phyloP scores from a whole-genome alignment of 148 eudicot species.

The Heliamphora exappendiculata region DNA sequence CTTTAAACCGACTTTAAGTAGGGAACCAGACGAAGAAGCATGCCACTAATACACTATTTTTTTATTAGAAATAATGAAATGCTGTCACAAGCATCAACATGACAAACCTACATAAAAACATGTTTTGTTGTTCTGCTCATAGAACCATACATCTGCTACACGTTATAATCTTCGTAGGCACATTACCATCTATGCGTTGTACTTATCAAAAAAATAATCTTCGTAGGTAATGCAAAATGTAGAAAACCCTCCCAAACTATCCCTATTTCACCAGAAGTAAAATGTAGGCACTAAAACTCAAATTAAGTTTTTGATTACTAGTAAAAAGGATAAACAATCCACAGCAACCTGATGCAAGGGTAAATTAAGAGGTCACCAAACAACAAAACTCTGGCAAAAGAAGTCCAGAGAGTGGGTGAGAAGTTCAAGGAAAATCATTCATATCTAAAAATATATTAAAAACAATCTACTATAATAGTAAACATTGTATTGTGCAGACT shows the following conservation, averaged over 20 bases:
- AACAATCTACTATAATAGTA: neutral
- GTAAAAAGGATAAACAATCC: neutral
- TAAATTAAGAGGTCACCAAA: neutral
- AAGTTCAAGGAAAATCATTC: neutral
- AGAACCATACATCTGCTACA: neutral
- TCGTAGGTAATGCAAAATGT: neutral
- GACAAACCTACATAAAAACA: neutral
- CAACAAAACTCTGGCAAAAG: neutral
- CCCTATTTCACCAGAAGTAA: neutral
- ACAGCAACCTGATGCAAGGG: neutral
- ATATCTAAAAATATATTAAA: neutral
- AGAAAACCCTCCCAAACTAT: neutral
- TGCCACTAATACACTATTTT: no score
- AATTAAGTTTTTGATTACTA: neutral
- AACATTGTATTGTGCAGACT: neutral
- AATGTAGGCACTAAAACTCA: neutral
- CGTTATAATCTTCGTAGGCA: neutral
- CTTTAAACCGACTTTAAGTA: no score
- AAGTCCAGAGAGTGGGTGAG: neutral
- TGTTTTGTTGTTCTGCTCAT: neutral
- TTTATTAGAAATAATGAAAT: neutral
- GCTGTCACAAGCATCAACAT: neutral
- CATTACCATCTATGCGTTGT: no score
- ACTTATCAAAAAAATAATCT: no score
- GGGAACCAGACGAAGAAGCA: no score